Conservation (phyloP, 2,329 filamentous ascomycete genomes). For the Paraphoma chrysanthemicola region DNA sequence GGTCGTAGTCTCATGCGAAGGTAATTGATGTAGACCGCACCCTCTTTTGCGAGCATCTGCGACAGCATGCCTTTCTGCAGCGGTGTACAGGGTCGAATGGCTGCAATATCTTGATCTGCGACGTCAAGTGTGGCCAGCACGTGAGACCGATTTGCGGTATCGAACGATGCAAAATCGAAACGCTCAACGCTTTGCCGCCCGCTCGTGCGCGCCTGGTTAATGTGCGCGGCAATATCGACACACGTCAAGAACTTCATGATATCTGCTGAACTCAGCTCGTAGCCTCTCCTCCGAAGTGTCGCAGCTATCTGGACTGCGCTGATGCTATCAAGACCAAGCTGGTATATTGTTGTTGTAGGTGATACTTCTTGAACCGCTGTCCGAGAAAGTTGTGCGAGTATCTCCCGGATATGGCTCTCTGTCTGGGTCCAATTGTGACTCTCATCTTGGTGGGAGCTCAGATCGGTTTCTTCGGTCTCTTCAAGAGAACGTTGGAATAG, state of each 20-base stretch:
- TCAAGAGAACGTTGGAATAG: conserved; percentile 37
- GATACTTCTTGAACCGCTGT: conserved; percentile 59
- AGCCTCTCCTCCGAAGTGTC: conserved; percentile 66
- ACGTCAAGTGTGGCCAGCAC: conserved; percentile 45
- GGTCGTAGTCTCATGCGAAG: conserved; percentile 62
- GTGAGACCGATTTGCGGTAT: conserved; percentile 48
- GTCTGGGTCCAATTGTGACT: conserved; percentile 56
- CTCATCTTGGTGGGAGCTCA: conserved; percentile 1
- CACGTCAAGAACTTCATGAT: conserved; percentile 66
- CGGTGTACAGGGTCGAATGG: conserved; percentile 77
- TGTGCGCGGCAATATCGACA: conserved; percentile 35
- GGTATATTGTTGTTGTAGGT: conserved; percentile 76
- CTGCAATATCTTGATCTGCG: conserved; percentile 54
- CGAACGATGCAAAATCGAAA: conserved; percentile 61
- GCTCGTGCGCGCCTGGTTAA: conserved; percentile 10
- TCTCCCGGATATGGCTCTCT: conserved; percentile 62
- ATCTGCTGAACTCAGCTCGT: conserved; percentile 70
- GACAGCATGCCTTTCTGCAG: conserved; percentile 82
- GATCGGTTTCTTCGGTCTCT: neutral
- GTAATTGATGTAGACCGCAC: conserved; percentile 77
- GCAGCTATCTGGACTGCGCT: conserved; percentile 80
- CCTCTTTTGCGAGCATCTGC: conserved; percentile 72
- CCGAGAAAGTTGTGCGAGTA: conserved; percentile 66
- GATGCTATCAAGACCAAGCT: conserved; percentile 91
- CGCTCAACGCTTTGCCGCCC: neutral